A percentile compares a stretch with the other conserved stretches of the same genome.
Evolutionary conservation across 805 yeast species (phyloP).

Genomic region (Danielia oregonensis): DNA sequence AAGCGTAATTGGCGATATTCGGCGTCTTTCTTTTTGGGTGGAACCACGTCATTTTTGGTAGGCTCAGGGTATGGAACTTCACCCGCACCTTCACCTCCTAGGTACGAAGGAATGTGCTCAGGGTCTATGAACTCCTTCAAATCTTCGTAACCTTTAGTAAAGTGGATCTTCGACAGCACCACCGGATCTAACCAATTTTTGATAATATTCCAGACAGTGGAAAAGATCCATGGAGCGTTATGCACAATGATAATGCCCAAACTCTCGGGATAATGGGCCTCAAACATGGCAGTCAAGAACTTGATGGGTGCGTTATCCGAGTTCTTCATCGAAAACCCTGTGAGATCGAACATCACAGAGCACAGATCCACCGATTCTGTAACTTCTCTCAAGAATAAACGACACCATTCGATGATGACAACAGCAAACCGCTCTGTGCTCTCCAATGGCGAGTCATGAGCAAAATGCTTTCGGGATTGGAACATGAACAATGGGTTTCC

Average conservation of each 20-base stretch:
- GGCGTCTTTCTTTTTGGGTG: slow-evolving; percentile 30
- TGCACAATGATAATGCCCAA: slow-evolving; percentile 81
- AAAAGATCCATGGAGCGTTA: slow-evolving; percentile 96
- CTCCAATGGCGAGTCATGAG: slow-evolving; percentile 48
- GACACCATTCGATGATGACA: slow-evolving; percentile 63
- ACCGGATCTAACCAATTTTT: slow-evolving; percentile 96
- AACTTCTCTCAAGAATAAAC: slow-evolving; percentile 48
- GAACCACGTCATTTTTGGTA: slow-evolving; percentile 46
- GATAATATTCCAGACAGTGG: slow-evolving; percentile 90
- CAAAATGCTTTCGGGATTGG: slow-evolving; percentile 69
- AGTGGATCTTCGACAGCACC: slow-evolving; percentile 85
- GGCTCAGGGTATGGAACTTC: slow-evolving; percentile 64
- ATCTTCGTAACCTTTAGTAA: slow-evolving; percentile 70
- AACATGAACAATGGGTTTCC: slow-evolving; percentile 80
- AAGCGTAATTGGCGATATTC: slow-evolving; percentile 37
- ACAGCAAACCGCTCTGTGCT: slow-evolving; percentile 77
- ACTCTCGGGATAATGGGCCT: slow-evolving; percentile 95
- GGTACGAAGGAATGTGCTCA: slow-evolving; percentile 57
- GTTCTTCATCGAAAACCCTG: slow-evolving; percentile 82
- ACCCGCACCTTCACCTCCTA: slow-evolving; percentile 70
- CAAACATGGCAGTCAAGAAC: slow-evolving; percentile 83
- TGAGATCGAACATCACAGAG: slow-evolving; percentile 79
- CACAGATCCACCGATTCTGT: slow-evolving; percentile 76
- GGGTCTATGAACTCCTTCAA: slow-evolving; percentile 57
- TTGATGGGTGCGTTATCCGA: slow-evolving; percentile 93